These are phyloP conservation scores for Exsudoporus frostii DNA, from an alignment of 768 basidiomycete species.

Conservation along the genomic window DNA sequence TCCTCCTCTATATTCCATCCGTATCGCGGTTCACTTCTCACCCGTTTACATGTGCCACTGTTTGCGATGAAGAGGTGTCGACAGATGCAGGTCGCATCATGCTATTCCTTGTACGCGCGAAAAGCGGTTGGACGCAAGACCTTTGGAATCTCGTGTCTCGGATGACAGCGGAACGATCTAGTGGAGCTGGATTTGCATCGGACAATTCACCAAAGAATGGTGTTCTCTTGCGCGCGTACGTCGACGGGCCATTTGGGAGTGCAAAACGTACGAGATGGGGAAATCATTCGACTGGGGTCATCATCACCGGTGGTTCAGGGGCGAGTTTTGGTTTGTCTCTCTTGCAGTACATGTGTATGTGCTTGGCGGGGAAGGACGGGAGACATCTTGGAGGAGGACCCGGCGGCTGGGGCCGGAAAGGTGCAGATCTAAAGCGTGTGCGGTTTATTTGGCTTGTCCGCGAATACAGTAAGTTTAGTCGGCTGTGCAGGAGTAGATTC, in stretches of 20 bases:
- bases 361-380: conserved; percentile 55
- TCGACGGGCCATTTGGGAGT: conserved; percentile 73
- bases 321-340: conserved; percentile 69
- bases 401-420: conserved; percentile 42
- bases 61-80: conserved; percentile 47
- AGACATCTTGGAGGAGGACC: conserved; percentile 43
- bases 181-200: conserved; percentile 12
- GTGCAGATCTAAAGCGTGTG: conserved; percentile 48
- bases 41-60: conserved; percentile 69
- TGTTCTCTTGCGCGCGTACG: conserved; percentile 50
- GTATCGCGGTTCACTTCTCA: conserved; percentile 61
- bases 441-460: conserved; percentile 76
- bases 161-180: conserved; percentile 35
- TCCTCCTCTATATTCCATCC: conserved; percentile 63
- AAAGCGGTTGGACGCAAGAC: conserved; percentile 64
- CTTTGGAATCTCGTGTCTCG: conserved; percentile 55
- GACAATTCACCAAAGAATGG: conserved; percentile 39
- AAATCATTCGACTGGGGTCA: conserved; percentile 52
- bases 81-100: conserved; percentile 52
- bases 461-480: conserved; percentile 58
- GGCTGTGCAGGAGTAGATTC: neutral
- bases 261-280: conserved; percentile 57
- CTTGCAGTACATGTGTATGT: conserved; percentile 59
- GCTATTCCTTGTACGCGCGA: conserved; percentile 65
- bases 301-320: conserved; percentile 72